Evolutionary conservation across 805 yeast genomes (phyloP), one percentile per base, ranked within the genome.

Genomic region (Metschnikowia aberdeeniae): DNA sequence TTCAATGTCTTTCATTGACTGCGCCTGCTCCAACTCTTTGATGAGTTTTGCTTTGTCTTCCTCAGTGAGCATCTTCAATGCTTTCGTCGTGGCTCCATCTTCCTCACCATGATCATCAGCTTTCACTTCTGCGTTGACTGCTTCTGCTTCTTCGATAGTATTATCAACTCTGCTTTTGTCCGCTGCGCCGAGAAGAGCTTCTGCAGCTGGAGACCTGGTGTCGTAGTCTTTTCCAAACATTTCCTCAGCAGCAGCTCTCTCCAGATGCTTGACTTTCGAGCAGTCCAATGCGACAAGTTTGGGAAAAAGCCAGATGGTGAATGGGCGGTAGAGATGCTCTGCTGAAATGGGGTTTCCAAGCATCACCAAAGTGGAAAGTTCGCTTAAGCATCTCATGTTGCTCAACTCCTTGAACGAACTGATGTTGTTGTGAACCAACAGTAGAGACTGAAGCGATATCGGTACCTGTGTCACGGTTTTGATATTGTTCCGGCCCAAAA

Each of bases 1-100:
- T 46, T 82, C 86, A 6, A 89, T 86, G 51, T 90, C 97, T 5
- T 77, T 86, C 46, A 90, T 59, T 42, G 82, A 80, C 4, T 80
- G 73, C 1, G 97, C 95, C 28, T 65, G 68, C 42, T 73, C 71
- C 45, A 90, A 67, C 50, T 79, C 75, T 34, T 68, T 58, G 50
- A 81, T 72, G 40, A 90, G 63, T 37, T 66, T 63, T 11, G 63
- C 61, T 45, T 71, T 75, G 32, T 83, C 89, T 30, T 75, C 79
- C 0, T 70, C 76, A 1, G 82, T 69, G 54, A 87, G 68, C 47
- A 73, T 78, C 22, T 64, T 59, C 13, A 73, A 69, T 0, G 68
- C 68, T 14, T 53, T 54, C 30, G 62, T 59, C 60, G 72, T 60
- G 24, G n/a, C 32, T 6, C 8, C 8, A 7, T 22, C 8, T 22